phyloP scores from a whole-genome alignment of 257 asterid species.

The Vinca minor region DNA sequence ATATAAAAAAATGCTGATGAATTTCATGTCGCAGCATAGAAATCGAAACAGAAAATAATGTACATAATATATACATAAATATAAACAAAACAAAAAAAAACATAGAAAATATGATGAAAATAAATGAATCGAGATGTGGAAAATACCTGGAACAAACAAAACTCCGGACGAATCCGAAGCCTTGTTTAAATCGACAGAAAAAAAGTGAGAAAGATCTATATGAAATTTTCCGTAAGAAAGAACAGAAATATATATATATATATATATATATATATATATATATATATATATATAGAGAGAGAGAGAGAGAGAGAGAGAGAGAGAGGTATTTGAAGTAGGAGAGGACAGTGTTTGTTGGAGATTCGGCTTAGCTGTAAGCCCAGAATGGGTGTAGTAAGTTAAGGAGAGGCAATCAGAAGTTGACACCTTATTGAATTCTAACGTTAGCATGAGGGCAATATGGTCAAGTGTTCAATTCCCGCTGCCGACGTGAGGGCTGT shows the following conservation, averaged over 20 bases:
- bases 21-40: not conserved
- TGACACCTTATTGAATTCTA: not conserved
- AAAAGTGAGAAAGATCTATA: not conserved
- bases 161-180: not conserved
- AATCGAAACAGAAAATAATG: not conserved
- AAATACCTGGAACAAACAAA: constrained; percentile 5
- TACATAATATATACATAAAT: not conserved
- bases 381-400: no score
- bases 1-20: not conserved
- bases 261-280: no score
- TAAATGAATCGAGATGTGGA: not conserved
- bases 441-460: not conserved
- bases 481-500: no score
- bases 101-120: no score
- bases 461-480: no score
- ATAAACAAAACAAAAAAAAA: no score
- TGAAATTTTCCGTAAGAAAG: no score
- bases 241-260: no score
- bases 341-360: not conserved
- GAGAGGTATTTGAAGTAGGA: not conserved
- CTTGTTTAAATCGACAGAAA: not conserved
- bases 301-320: no score
- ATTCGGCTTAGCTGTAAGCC: not conserved
- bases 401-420: not conserved
- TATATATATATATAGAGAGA: no score